A percentile compares a stretch with the other conserved stretches of the same genome.
These are phyloP conservation scores for Boletellus emodensis DNA, from an alignment of 768 basidiomycete genomes.

Conservation along the genomic window DNA sequence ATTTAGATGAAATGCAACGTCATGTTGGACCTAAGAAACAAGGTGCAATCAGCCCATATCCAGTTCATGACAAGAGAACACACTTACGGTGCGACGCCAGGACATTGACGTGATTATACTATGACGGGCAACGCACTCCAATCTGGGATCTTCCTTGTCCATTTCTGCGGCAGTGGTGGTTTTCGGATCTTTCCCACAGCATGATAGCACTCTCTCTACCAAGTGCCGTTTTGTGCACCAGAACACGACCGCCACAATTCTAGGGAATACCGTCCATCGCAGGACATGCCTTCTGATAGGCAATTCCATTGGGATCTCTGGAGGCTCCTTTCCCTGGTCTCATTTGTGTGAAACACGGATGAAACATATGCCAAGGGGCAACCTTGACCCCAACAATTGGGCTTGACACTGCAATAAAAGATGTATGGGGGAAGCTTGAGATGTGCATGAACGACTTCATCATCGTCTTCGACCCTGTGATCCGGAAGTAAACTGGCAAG, in stretches of 20 bases:
- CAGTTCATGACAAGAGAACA: background rate
- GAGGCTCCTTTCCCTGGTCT: conserved; percentile 2
- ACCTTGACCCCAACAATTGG: conserved; percentile 12
- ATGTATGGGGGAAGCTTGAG: conserved; percentile 29
- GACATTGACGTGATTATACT: conserved; percentile 11
- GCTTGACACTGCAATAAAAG: conserved; percentile 19
- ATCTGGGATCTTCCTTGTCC: conserved; percentile 18
- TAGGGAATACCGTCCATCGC: conserved; percentile 24
- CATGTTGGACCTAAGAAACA: conserved; percentile 18
- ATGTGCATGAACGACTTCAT: conserved; percentile 12
- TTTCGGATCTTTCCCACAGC: conserved; percentile 23
- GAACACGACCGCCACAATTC: conserved; percentile 19
- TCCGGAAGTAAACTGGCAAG: conserved; percentile 26
- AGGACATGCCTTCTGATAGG: conserved; percentile 20
- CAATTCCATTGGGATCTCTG: conserved; percentile 21
- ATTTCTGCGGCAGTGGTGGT: conserved; percentile 24
- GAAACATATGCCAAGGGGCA: conserved; percentile 20
- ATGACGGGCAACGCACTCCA: conserved; percentile 16
- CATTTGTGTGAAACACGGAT: conserved; percentile 25
- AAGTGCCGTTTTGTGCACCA: conserved; percentile 14
- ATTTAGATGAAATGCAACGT: conserved; percentile 11
- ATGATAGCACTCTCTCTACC: conserved; percentile 13
- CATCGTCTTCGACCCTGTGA: conserved; percentile 15
- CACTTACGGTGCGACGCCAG: conserved; percentile 25
- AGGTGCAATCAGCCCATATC: background rate